phyloP scores from a whole-genome alignment of 2,329 filamentous ascomycete genomes.

The Beauveria asiatica region DNA sequence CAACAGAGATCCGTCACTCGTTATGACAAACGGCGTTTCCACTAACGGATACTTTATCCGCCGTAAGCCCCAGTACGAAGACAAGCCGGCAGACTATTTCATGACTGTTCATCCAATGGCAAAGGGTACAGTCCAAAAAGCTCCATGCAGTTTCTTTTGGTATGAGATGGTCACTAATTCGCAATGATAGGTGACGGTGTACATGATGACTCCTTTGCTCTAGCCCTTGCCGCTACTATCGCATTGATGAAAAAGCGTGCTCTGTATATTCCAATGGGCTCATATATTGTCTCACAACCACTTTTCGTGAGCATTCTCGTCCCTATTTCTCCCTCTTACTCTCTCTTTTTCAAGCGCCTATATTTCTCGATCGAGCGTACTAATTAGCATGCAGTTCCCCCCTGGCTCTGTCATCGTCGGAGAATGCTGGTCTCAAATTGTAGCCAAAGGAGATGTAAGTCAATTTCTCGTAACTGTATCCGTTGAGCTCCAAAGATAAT shows the following conservation, averaged over 20 bases:
- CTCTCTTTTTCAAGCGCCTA: background rate
- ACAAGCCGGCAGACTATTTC: conserved; percentile 8
- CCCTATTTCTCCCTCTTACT: too few relatives aligned
- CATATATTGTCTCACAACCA: background rate
- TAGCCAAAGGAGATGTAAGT: conserved; percentile 30
- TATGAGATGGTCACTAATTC: background rate
- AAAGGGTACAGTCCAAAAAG: conserved; percentile 8
- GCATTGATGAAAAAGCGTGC: background rate
- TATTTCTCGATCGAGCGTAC: conserved; percentile 27
- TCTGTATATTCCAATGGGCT: background rate
- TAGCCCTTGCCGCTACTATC: conserved; percentile 1
- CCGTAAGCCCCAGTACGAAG: conserved; percentile 47
- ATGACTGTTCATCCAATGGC: conserved; percentile 32
- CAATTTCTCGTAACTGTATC: background rate
- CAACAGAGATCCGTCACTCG: conserved; percentile 29
- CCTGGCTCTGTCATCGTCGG: conserved; percentile 35
- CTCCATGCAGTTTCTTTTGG: background rate
- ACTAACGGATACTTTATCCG: conserved; percentile 32
- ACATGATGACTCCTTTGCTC: conserved; percentile 35
- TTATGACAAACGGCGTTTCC: background rate
- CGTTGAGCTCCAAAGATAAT: background rate
- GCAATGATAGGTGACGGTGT: conserved; percentile 6
- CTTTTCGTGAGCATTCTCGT: conserved; percentile 10
- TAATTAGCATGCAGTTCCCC: conserved; percentile 28
- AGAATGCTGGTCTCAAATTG: conserved; percentile 34